A percentile compares a stretch with the other conserved stretches of the same genome.
Conservation (phyloP, 2,329 filamentous ascomycete species). For the Venturia asperata region DNA sequence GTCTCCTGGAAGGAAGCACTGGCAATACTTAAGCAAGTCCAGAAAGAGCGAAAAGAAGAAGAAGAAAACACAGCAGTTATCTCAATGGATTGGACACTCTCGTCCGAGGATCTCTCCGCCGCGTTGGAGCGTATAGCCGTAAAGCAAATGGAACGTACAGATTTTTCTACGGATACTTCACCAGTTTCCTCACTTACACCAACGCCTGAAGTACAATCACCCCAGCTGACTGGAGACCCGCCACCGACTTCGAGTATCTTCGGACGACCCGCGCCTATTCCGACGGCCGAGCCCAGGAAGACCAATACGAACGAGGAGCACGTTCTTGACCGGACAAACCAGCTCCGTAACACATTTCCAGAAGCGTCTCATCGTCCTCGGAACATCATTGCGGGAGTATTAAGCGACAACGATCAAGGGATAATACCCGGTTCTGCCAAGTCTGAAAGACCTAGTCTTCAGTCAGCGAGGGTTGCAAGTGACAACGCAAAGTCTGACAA, state of each 20-base stretch:
- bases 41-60: neutral
- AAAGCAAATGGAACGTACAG: neutral
- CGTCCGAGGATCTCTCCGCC: neutral
- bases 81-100: neutral
- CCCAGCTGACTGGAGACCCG: neutral
- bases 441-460: neutral
- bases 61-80: neutral
- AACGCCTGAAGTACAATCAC: neutral
- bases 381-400: neutral
- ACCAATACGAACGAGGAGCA: neutral
- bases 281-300: neutral
- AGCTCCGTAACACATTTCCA: neutral
- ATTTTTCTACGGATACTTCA: neutral
- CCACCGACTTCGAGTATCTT: neutral
- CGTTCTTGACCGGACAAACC: neutral
- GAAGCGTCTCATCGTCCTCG: neutral
- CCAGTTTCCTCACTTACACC: neutral
- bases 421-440: neutral
- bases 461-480: neutral
- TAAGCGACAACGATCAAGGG: neutral
- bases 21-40: neutral
- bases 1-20: neutral
- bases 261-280: neutral
- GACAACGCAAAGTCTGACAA: neutral
- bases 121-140: neutral